Evolutionary conservation across 495 filamentous ascomycete species (phyloP), one percentile per base, ranked within the genome.

Genomic region (Elasticomyces elasticus): DNA sequence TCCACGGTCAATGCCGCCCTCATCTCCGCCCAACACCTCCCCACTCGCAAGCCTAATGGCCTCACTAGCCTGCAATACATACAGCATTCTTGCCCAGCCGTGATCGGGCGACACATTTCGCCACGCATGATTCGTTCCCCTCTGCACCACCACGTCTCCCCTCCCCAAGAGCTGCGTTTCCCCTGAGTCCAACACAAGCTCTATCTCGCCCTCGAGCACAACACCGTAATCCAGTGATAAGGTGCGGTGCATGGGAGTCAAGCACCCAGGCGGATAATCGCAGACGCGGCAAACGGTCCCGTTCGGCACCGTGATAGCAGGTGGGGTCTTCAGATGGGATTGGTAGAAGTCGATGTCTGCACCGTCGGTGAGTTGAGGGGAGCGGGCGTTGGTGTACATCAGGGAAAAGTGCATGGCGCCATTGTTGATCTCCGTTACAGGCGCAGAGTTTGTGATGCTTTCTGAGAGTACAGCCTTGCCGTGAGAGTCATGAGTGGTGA

Each of bases 171-270:
- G 56, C 46, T 69, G 66, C 40, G 60, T 64, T 59, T 79, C 80
- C 0, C 83, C 75, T 58, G 66, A 56, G 59, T 85, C 83, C 5
- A 86, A 64, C 9, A 74, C 62, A 66, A 80, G 73, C 60, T 76
- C 79, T 22, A 83, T 63, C 59, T 77, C 66, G 0, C 86, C 86
- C 62, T 89, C 84, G 13, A 91, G 54, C 24, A 91, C 76, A 52
- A 88, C 73, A 1, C 83, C 84, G 44, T 83, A 88, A 57, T 89
- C 86, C 2, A 91, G 65, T 15, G 75, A 80, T 58, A 79, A 72
- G 2, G 86, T 87, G 0, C 84, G 74, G 52, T 89, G 86, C 76
- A 89, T 78, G 38, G 72, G 68, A 54, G 71, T 74, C 26, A 68
- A 66, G 52, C 69, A 66, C 10, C 65, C 68, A 0, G 81, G 81